Base-by-base conservation (phyloP, 768 basidiomycete species). In the Brasilioporus rufonigricans region DNA sequence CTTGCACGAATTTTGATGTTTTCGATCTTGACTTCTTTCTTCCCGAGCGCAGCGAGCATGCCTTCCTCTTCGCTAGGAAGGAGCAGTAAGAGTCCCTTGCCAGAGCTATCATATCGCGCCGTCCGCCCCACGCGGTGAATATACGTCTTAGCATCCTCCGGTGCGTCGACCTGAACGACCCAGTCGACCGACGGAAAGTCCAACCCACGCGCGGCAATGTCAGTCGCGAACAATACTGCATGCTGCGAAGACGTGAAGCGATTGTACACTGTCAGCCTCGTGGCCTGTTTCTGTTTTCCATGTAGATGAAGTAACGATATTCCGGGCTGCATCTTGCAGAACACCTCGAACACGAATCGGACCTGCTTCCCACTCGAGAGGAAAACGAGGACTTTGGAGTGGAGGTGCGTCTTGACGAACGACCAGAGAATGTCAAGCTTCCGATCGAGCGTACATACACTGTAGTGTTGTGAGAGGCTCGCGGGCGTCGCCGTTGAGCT, bases 101-200 rank as follows among this genome's bases (percentile, higher is more conserved):
- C 97, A 31, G 87, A 85, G 57, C 88, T 88, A 66, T 95, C 87
- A 65, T 98, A 98, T 46, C 96, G 77, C 43, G 96, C 96, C 16
- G 96, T 99, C 44, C 96, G 80, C 0, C 96, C 96, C 2, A 99
- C 95, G 29, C 96, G 86, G 69, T 99, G 96, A 38, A 99, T 93
- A 69, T 99, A 98, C 12, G 94, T 99, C 45, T 97, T 94, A 6
- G 89, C 93, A 65, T 99, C 96, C 73, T 99, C 96, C 0, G 96
- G 96, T 3, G 91, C 92, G 70, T 99, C 96, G 13, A 94, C 75
- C 68, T 99, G 96, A 27, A 99, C 67, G 2, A 99, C 96, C 96
- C 96, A 98, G 70, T 97, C 92, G 21, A 99, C 87, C 0, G 90
- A 81, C 5, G 97, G 96, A 73, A 99, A 99, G 73, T 99, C 96